A percentile compares a stretch with the other conserved stretches of the same genome.
These are phyloP conservation scores for Galerina marginata DNA, from an alignment of 768 basidiomycete species.

Conservation along the genomic window DNA sequence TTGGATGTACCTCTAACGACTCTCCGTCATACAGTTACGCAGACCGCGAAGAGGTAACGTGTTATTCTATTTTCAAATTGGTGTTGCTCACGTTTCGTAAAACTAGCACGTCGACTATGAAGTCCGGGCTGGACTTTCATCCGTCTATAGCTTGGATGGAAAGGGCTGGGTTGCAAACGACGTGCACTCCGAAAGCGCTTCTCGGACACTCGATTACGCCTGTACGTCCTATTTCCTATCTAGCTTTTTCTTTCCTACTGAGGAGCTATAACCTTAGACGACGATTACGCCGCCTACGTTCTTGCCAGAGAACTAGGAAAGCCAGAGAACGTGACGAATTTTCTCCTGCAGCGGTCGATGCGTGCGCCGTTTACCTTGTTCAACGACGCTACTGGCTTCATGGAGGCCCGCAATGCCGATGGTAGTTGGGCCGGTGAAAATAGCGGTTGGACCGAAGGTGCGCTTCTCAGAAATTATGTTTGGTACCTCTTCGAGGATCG, in stretches of 20 bases:
- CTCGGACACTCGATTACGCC: constrained; percentile 79
- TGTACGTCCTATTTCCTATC: constrained; percentile 47
- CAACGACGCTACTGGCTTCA: constrained; percentile 75
- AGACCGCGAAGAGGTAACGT: constrained; percentile 72
- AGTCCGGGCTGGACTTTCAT: constrained; percentile 77
- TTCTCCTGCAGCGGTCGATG: constrained; percentile 62
- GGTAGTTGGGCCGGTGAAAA: constrained; percentile 77
- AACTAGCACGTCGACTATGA: constrained; percentile 74
- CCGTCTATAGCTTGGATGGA: constrained; percentile 57
- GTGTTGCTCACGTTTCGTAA: background rate
- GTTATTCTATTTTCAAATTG: background rate
- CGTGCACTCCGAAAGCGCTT: constrained; percentile 79
- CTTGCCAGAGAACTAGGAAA: constrained; percentile 63
- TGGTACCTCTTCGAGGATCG: background rate
- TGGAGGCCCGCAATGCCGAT: constrained; percentile 76
- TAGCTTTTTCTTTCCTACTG: background rate
- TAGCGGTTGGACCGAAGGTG: constrained; percentile 83
- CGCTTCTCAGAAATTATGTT: background rate
- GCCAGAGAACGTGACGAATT: constrained; percentile 45
- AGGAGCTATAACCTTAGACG: constrained; percentile 50
- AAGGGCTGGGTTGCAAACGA: constrained; percentile 83
- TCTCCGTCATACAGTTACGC: constrained; percentile 50
- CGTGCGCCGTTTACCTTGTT: constrained; percentile 66
- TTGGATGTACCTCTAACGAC: too few species aligned
- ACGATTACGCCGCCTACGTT: constrained; percentile 75